Evolutionary conservation across 2,329 filamentous ascomycete genomes (phyloP), one percentile per base, ranked within the genome.

Genomic region (Aspergillus luchuensis): DNA sequence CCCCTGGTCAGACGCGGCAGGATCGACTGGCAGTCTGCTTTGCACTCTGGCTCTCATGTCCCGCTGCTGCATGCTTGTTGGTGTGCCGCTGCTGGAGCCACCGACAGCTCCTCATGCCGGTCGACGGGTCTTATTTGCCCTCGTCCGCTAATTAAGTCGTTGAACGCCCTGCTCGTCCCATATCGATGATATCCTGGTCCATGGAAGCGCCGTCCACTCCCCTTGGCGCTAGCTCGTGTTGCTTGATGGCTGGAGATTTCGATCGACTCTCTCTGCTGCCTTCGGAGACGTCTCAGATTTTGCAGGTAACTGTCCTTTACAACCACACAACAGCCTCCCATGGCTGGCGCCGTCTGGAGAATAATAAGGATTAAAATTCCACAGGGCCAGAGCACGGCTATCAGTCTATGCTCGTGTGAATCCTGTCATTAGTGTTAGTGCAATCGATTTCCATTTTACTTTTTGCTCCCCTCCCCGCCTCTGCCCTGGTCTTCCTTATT

Each of bases 141-240:
- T 67, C 67, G 60, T 70, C 71, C 66, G 66, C 71, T 73, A 72
- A 73, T 73, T 60, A 68, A 62, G 64, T 69, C 60, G 59, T 67
- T 53, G 54, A 62, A 64, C 60, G 60, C 55, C 59, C 52, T 57
- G 60, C 17, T 57, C 50, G 17, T 38, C 61, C 53, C 57, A 58
- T 59, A 43, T 33, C 53, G 25, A 55, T 50, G 59, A 39, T 50
- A 65, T 67, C 63, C 61, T 64, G 56, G 59, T 47, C 61, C 30
- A 49, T 57, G 49, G 63, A 73, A 73, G 69, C 71, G 71, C 71
- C 65, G 58, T 66, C 63, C 60, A 61, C 52, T 38, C 50, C 61
- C 56, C 68, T 68, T 65, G 68, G 69, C 69, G 68, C 61, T 63
- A 69, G 68, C 63, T 67, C 67, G 64, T 56, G 72, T 72, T 72